phyloP scores from a whole-genome alignment of 805 yeast genomes.

The Myxozyma kluyveri region DNA sequence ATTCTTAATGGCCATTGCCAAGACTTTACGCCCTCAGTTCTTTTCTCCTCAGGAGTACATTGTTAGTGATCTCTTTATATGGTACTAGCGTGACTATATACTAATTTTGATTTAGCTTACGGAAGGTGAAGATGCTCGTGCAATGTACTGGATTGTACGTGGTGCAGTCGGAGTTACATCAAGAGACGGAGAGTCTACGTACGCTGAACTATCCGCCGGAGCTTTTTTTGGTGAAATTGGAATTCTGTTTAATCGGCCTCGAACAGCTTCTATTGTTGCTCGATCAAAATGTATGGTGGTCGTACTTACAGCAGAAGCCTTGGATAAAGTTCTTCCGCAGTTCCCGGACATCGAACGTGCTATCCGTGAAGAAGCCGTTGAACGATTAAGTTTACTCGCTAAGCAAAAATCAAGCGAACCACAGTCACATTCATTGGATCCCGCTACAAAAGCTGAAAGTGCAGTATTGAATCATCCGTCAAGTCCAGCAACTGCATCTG shows the following conservation, averaged over 20 bases:
- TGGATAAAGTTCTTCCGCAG: conserved; percentile 56
- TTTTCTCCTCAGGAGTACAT: conserved; percentile 68
- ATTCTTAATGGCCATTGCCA: conserved; percentile 59
- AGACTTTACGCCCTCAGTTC: conserved; percentile 56
- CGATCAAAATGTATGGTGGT: conserved; percentile 65
- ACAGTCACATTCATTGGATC: not conserved
- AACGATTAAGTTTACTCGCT: conserved; percentile 67
- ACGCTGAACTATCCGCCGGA: conserved; percentile 68
- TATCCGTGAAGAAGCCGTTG: conserved; percentile 77
- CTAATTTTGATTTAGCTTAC: conserved; percentile 39
- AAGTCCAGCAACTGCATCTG: conserved; percentile 1
- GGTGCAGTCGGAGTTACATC: conserved; percentile 76
- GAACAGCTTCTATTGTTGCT: conserved; percentile 77
- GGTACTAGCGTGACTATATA: not conserved
- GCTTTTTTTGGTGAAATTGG: conserved; percentile 80
- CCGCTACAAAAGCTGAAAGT: not conserved
- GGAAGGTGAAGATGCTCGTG: conserved; percentile 67
- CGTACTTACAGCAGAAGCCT: conserved; percentile 62
- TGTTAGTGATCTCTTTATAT: conserved; percentile 32
- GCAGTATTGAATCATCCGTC: not conserved
- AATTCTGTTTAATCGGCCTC: conserved; percentile 66
- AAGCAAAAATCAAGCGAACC: conserved; percentile 43
- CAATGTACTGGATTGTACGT: conserved; percentile 77
- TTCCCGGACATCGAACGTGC: conserved; percentile 66
- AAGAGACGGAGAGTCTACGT: conserved; percentile 71